phyloP scores from a whole-genome alignment of 2,329 filamentous ascomycete species.

The Colletotrichum acutatum region DNA sequence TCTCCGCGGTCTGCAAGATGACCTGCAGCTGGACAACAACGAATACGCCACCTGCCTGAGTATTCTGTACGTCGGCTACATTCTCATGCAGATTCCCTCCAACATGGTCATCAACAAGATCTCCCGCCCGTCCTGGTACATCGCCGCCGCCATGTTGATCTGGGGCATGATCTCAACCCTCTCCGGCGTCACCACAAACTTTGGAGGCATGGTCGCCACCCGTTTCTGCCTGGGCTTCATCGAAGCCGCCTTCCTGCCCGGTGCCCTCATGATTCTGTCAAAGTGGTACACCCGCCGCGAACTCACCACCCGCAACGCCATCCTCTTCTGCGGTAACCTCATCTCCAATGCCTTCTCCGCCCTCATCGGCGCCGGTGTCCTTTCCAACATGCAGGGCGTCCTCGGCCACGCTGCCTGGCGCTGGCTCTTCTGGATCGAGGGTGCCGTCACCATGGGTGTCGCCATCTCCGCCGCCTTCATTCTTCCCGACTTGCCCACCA shows the following conservation, averaged over 20 bases:
- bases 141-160: conserved; percentile 62
- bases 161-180: conserved; percentile 71
- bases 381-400: conserved; percentile 67
- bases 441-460: conserved; percentile 60
- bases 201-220: conserved; percentile 63
- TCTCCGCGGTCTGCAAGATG: conserved; percentile 71
- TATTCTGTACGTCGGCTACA: conserved; percentile 75
- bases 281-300: conserved; percentile 75
- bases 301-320: conserved; percentile 63
- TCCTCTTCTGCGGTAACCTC: conserved; percentile 69
- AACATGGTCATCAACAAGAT: conserved; percentile 69
- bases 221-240: conserved; percentile 72
- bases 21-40: conserved; percentile 64
- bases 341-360: conserved; percentile 70
- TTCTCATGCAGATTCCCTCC: conserved; percentile 71
- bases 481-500: conserved; percentile 65
- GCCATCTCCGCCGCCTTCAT: conserved; percentile 60
- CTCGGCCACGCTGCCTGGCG: conserved; percentile 67
- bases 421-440: conserved; percentile 72
- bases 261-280: conserved; percentile 70
- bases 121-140: conserved; percentile 62
- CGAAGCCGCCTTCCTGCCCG: conserved; percentile 73
- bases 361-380: conserved; percentile 67
- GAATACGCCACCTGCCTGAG: conserved; percentile 73
- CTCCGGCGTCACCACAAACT: conserved; percentile 63